Evolutionary conservation across 306 rosid species (phyloP).

Genomic region (Elaeagnus macrophylla): DNA sequence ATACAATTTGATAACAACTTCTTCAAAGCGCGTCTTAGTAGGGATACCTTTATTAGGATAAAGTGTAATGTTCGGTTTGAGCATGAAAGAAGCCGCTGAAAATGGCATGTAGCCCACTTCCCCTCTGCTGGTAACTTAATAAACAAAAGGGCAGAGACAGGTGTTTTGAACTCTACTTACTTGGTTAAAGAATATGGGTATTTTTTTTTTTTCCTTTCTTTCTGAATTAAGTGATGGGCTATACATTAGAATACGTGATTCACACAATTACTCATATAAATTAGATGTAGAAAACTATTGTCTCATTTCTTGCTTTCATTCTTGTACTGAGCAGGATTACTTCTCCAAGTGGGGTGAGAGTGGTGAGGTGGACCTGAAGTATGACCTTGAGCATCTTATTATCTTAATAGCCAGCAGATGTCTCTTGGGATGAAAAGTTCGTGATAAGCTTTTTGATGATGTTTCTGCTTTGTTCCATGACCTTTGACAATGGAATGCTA

Average conservation of each 20-base stretch:
- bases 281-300: background rate
- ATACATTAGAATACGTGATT: background rate
- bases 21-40: too few relatives aligned
- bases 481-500: constrained; percentile 77
- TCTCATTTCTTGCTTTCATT: constrained; percentile 2
- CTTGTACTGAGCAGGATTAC: constrained; percentile 55
- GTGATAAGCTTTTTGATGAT: constrained; percentile 85
- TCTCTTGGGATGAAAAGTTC: constrained; percentile 86
- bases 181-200: too few relatives aligned
- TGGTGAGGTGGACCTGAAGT: constrained; percentile 91
- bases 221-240: background rate
- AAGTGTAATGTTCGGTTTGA: too few relatives aligned
- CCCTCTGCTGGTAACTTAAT: too few relatives aligned
- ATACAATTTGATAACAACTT: too few relatives aligned
- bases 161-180: too few relatives aligned
- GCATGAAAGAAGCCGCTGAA: too few relatives aligned
- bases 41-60: too few relatives aligned
- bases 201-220: too few relatives aligned
- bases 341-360: constrained; percentile 94
- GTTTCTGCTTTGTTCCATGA: constrained; percentile 95
- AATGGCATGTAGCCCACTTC: too few relatives aligned
- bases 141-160: too few relatives aligned
- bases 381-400: constrained; percentile 90
- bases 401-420: constrained; percentile 94
- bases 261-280: background rate